phyloP scores from a whole-genome alignment of 1,139 yeast species.

The Suhomyces guaymorum region DNA sequence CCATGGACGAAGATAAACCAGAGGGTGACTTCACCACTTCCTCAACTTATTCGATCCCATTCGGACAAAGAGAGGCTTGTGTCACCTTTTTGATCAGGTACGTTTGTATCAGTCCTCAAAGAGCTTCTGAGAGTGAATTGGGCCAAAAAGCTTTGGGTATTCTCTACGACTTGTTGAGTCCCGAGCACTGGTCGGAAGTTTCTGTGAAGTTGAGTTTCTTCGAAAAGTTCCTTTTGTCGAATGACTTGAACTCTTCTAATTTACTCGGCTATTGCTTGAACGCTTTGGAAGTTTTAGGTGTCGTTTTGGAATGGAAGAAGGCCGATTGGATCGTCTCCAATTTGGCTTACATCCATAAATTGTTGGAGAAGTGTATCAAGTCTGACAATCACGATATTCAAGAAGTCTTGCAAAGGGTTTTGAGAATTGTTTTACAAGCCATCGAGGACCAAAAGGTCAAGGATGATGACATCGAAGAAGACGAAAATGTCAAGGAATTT shows the following conservation, averaged over 20 bases:
- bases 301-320: constrained; percentile 76
- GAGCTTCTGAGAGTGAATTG: constrained; percentile 80
- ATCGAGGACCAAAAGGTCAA: constrained; percentile 47
- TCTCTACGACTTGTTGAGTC: constrained; percentile 69
- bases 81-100: constrained; percentile 88
- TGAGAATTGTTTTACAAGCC: constrained; percentile 65
- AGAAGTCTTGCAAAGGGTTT: constrained; percentile 74
- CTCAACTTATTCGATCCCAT: constrained; percentile 61
- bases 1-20: constrained; percentile 13
- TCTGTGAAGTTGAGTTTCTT: constrained; percentile 80
- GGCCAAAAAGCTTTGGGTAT: constrained; percentile 81
- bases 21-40: constrained; percentile 41
- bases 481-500: constrained; percentile 64
- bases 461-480: constrained; percentile 53
- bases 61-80: constrained; percentile 84
- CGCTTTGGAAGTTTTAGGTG: constrained; percentile 88
- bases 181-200: constrained; percentile 83
- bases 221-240: constrained; percentile 78
- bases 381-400: constrained; percentile 85
- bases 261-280: constrained; percentile 78
- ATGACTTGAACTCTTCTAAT: constrained; percentile 66
- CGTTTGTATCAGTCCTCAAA: constrained; percentile 82
- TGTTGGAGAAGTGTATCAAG: constrained; percentile 79
- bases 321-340: constrained; percentile 76
- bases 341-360: constrained; percentile 62